Base-by-base conservation (phyloP, 306 rosid genomes). In the Hippophae gyantsensis region DNA sequence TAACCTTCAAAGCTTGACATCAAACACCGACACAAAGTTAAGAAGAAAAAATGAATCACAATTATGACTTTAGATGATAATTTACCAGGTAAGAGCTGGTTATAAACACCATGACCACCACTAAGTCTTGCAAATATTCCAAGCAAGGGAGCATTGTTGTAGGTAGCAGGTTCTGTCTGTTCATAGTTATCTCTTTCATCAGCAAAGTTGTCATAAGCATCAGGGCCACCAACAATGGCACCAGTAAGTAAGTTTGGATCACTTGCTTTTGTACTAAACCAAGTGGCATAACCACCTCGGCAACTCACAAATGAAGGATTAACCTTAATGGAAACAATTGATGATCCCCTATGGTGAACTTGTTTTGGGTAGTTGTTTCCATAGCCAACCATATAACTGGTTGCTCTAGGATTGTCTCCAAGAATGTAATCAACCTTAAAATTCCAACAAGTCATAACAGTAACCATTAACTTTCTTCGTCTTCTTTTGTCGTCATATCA, bases 161-260 rank as follows among this genome's bases (percentile, higher is more conserved):
- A 92, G 25, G 99, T 92, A 56, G 99, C 99, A 55, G 99, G 96
- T 59, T 92, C 99, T 6, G 99, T 92, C 64, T 92, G 99, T 69
- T 92, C 94, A 67, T 85, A 92, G 48, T 92, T 92, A 55, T 92
- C 89, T 69, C 99, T 85, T 70, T 92, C 74, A 70, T 92, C 99
- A 43, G 96, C 99, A 50, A 92, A 92, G 81, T 92, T 81, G 68
- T 92, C 99, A 58, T 88, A 88, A 9, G 95, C 96, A 82, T 92
- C 96, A 67, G 99, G 99, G 54, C 99, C 96, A 38, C 99, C 99
- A 45, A 92, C 99, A 73, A 86, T 27, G 32, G 99, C 99, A 46
- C 99, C 99, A 0, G 84, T 69, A 47, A 88, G 95, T 1, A 77
- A 79, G 56, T 92, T 92, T 53, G 99, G 95, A 65, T 88, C 96